A percentile compares a stretch with the other conserved stretches of the same genome.
phyloP scores from a whole-genome alignment of 108 stramenopile species.

The Ochromonas danica region DNA sequence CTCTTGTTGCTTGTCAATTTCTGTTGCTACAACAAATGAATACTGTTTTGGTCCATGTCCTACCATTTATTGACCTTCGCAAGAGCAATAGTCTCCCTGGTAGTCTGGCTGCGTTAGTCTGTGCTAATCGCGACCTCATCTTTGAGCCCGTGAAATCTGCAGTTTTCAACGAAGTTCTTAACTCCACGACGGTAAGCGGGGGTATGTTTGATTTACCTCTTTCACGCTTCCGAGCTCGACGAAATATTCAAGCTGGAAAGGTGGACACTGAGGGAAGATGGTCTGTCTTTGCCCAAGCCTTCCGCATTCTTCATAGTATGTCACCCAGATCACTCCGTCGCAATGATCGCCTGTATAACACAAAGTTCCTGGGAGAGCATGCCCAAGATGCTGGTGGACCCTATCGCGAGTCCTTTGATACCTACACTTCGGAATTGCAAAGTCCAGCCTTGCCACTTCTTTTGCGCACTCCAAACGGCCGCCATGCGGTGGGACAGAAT shows the following conservation, averaged over 20 bases:
- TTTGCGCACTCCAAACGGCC: slow-evolving; percentile 52
- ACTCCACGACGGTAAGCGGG: slow-evolving; percentile 24
- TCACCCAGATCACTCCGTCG: slow-evolving; percentile 46
- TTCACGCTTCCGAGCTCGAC: slow-evolving; percentile 46
- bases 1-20: too few relatives aligned
- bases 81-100: slow-evolving; percentile 37
- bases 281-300: slow-evolving; percentile 58
- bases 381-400: slow-evolving; percentile 62
- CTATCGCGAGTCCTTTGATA: slow-evolving; percentile 57
- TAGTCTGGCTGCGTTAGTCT: slow-evolving; percentile 43
- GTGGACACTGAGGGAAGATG: slow-evolving; percentile 47
- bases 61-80: slow-evolving; percentile 42
- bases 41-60: slow-evolving; percentile 25
- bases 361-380: slow-evolving; percentile 53
- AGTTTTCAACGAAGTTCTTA: slow-evolving; percentile 37
- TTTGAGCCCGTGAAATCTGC: slow-evolving; percentile 47
- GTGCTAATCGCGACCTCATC: slow-evolving; percentile 41
- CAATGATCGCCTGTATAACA: slow-evolving; percentile 50
- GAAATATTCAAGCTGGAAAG: slow-evolving; percentile 37
- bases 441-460: slow-evolving; percentile 53
- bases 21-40: slow-evolving; percentile 45
- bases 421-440: slow-evolving; percentile 55
- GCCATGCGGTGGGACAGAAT: slow-evolving; percentile 52
- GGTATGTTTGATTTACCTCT: slow-evolving; percentile 44
- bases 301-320: slow-evolving; percentile 55